These are phyloP conservation scores for Maudiozyma bulderi DNA, from an alignment of 805 yeast species.

Conservation along the genomic window DNA sequence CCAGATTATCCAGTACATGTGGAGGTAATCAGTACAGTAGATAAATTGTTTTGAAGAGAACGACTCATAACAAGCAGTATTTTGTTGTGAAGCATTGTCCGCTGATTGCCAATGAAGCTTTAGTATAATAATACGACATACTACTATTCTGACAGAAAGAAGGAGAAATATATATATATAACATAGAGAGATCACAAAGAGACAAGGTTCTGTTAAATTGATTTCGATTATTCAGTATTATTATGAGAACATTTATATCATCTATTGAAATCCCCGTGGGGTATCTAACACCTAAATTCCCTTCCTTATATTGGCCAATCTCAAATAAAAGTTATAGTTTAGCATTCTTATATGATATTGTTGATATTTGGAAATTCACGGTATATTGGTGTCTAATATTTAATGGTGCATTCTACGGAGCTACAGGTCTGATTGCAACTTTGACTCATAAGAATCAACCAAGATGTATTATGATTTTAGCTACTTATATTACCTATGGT, in stretches of 20 bases:
- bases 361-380: slow-evolving; percentile 78
- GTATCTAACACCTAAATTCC: slow-evolving; percentile 68
- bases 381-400: slow-evolving; percentile 71
- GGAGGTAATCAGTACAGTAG: too few species aligned
- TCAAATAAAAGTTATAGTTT: slow-evolving; percentile 28
- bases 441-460: slow-evolving; percentile 36
- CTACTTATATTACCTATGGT: slow-evolving; percentile 44
- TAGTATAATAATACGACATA: too few species aligned
- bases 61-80: too few species aligned
- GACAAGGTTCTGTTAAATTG: too few species aligned
- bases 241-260: slow-evolving; percentile 31
- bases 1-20: too few species aligned
- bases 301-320: slow-evolving; percentile 70
- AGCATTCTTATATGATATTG: slow-evolving; percentile 55
- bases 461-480: slow-evolving; percentile 35
- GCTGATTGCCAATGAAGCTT: too few species aligned
- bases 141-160: too few species aligned
- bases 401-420: slow-evolving; percentile 49
- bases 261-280: slow-evolving; percentile 65
- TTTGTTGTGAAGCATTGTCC: too few species aligned
- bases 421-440: slow-evolving; percentile 57
- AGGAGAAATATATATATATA: too few species aligned
- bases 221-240: too few species aligned
- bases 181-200: too few species aligned
- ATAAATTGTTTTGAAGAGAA: too few species aligned